A percentile compares a stretch with the other conserved stretches of the same genome.
phyloP scores from a whole-genome alignment of 805 yeast genomes.

The Candida ipomoeae region DNA sequence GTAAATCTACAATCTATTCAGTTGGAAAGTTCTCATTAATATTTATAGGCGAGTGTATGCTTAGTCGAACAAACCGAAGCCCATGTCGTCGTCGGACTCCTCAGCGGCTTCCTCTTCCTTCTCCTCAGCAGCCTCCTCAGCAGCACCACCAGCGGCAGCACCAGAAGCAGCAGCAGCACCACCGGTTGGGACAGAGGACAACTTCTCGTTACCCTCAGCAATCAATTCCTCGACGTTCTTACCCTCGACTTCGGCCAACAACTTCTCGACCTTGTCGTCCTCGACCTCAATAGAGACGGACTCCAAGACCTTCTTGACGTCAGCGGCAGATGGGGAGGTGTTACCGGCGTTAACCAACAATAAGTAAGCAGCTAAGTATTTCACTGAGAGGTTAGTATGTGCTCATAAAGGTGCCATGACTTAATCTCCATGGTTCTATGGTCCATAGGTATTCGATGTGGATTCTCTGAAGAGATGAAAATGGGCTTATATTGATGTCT shows the following conservation, averaged over 20 bases:
- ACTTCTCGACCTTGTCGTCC: conserved; percentile 31
- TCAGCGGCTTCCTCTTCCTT: conserved; percentile 24
- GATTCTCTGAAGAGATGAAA: background rate
- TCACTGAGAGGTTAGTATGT: conserved; percentile 33
- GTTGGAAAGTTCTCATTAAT: conserved; percentile 1
- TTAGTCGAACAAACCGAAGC: conserved; percentile 32
- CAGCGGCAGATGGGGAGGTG: conserved; percentile 42
- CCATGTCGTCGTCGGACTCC: conserved; percentile 30
- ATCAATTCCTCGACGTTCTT: conserved; percentile 34
- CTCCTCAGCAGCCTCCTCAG: conserved; percentile 25
- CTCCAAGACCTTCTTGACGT: conserved; percentile 37
- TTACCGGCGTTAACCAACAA: conserved; percentile 46
- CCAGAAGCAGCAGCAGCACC: conserved; percentile 28
- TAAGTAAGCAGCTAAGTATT: conserved; percentile 47
- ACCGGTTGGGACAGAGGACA: conserved; percentile 33
- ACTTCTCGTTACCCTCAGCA: conserved; percentile 35
- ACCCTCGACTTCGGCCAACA: conserved; percentile 35
- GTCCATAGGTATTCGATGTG: background rate
- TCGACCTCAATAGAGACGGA: conserved; percentile 37
- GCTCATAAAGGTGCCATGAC: background rate
- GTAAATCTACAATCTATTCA: background rate
- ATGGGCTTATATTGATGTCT: background rate
- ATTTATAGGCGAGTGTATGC: conserved; percentile 10
- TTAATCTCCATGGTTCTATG: background rate
- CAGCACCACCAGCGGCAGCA: conserved; percentile 25